These are phyloP conservation scores for Aspergillus affinis DNA, from an alignment of 495 filamentous ascomycete genomes.

Conservation along the genomic window DNA sequence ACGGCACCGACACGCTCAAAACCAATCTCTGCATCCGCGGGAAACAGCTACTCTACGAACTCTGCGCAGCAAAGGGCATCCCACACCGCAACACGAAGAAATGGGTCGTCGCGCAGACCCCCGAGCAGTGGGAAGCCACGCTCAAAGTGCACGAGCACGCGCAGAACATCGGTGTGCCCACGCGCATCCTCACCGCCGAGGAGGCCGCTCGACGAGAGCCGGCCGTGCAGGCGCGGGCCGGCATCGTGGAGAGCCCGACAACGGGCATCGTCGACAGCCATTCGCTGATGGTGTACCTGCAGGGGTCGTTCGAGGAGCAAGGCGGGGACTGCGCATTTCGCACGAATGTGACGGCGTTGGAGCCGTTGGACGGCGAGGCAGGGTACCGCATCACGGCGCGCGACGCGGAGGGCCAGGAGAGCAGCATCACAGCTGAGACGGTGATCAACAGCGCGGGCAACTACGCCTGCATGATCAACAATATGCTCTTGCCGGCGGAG, in stretches of 20 bases:
- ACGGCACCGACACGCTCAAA: slow-evolving; percentile 74
- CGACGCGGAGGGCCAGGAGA: slow-evolving; percentile 39
- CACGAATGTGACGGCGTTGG: slow-evolving; percentile 59
- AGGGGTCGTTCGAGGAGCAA: slow-evolving; percentile 70
- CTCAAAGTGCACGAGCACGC: slow-evolving; percentile 67
- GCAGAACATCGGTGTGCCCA: slow-evolving; percentile 66
- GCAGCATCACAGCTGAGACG: slow-evolving; percentile 66
- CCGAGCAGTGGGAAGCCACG: slow-evolving; percentile 63
- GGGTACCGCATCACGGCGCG: slow-evolving; percentile 59
- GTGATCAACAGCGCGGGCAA: slow-evolving; percentile 87
- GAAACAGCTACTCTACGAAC: slow-evolving; percentile 71
- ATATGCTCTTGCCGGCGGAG: slow-evolving; percentile 69
- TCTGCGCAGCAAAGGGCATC: slow-evolving; percentile 66
- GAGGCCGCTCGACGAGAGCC: slow-evolving; percentile 71
- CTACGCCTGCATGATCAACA: slow-evolving; percentile 71
- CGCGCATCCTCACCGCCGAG: slow-evolving; percentile 59
- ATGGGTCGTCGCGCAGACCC: slow-evolving; percentile 90
- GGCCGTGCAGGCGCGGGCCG: slow-evolving; percentile 63
- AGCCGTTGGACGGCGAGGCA: slow-evolving; percentile 45
- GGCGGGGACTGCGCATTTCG: slow-evolving; percentile 73
- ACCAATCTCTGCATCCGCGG: slow-evolving; percentile 80
- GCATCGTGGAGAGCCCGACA: slow-evolving; percentile 75
- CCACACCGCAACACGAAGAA: slow-evolving; percentile 78
- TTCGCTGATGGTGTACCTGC: slow-evolving; percentile 73
- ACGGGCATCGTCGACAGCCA: slow-evolving; percentile 95